These are phyloP conservation scores for Talaromyces amestolkiae DNA, from an alignment of 2,329 filamentous ascomycete genomes.

Conservation along the genomic window DNA sequence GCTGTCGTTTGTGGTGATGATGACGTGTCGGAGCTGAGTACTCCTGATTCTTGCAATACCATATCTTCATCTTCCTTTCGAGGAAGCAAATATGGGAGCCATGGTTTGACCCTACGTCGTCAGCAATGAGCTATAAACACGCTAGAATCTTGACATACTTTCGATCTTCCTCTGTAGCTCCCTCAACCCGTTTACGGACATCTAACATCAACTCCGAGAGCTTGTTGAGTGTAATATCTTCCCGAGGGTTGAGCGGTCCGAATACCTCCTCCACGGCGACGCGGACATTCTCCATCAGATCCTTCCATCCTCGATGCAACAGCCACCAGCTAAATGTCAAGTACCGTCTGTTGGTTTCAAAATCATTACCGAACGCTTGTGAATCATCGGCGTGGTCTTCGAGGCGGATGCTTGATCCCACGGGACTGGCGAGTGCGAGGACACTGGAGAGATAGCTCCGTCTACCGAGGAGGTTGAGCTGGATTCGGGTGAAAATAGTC, in stretches of 20 bases:
- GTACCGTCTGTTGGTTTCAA: slow-evolving; percentile 92
- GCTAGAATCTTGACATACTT: slow-evolving; percentile 37
- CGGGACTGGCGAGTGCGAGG: slow-evolving; percentile 79
- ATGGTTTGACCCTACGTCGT: slow-evolving; percentile 56
- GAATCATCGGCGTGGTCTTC: slow-evolving; percentile 93
- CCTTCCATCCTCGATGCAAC: slow-evolving; percentile 82
- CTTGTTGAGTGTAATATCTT: slow-evolving; percentile 77
- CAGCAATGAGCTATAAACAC: background rate
- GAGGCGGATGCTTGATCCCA: slow-evolving; percentile 74
- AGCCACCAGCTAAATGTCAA: slow-evolving; percentile 98
- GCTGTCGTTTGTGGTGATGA: slow-evolving; percentile 36
- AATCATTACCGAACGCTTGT: slow-evolving; percentile 84
- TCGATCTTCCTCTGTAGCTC: slow-evolving; percentile 63
- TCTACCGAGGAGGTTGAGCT: slow-evolving; percentile 93
- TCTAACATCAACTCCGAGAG: slow-evolving; percentile 78
- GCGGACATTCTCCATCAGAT: slow-evolving; percentile 77
- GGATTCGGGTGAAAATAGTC: slow-evolving; percentile 87
- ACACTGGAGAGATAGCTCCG: slow-evolving; percentile 95
- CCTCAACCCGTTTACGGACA: slow-evolving; percentile 82
- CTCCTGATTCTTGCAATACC: slow-evolving; percentile 82
- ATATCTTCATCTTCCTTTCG: slow-evolving; percentile 73
- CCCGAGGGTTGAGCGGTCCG: slow-evolving; percentile 80
- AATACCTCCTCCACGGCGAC: slow-evolving; percentile 86
- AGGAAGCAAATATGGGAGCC: slow-evolving; percentile 83
- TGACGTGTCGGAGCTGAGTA: slow-evolving; percentile 49